These are phyloP conservation scores for Lentinus brumalis DNA, from an alignment of 768 basidiomycete species.

Conservation along the genomic window DNA sequence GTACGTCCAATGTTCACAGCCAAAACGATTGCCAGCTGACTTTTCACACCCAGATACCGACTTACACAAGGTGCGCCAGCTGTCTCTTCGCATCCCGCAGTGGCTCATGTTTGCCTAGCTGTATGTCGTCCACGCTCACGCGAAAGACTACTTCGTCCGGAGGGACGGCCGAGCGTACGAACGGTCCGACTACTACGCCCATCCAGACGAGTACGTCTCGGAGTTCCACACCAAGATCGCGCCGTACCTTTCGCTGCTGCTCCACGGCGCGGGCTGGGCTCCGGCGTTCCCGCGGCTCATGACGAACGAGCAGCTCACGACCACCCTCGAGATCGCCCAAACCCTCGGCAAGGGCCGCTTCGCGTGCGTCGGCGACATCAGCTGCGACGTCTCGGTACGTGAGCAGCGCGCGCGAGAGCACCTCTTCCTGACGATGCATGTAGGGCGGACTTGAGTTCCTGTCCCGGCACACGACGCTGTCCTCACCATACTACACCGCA, in stretches of 20 bases:
- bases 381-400: slow-evolving; percentile 78
- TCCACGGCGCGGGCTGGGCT: slow-evolving; percentile 89
- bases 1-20: slow-evolving; percentile 36
- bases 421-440: background rate
- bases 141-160: slow-evolving; percentile 70
- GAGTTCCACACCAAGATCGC: slow-evolving; percentile 76
- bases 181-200: slow-evolving; percentile 71
- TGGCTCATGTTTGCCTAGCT: slow-evolving; percentile 43
- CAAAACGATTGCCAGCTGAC: background rate
- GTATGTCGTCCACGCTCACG: slow-evolving; percentile 73
- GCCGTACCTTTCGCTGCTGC: slow-evolving; percentile 80
- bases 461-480: slow-evolving; percentile 73
- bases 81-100: background rate
- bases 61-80: slow-evolving; percentile 52
- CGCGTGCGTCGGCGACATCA: slow-evolving; percentile 82
- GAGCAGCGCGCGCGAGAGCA: background rate
- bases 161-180: slow-evolving; percentile 58
- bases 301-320: slow-evolving; percentile 60
- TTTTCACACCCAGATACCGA: slow-evolving; percentile 45
- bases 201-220: slow-evolving; percentile 66
- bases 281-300: slow-evolving; percentile 78
- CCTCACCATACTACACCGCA: slow-evolving; percentile 66
- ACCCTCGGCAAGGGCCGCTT: slow-evolving; percentile 58
- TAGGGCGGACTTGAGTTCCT: slow-evolving; percentile 89
- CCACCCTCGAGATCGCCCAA: slow-evolving; percentile 50